A percentile compares a stretch with the other conserved stretches of the same genome.
These are phyloP conservation scores for Pyrenopolyporus hunteri DNA, from an alignment of 495 filamentous ascomycete genomes.

Conservation along the genomic window DNA sequence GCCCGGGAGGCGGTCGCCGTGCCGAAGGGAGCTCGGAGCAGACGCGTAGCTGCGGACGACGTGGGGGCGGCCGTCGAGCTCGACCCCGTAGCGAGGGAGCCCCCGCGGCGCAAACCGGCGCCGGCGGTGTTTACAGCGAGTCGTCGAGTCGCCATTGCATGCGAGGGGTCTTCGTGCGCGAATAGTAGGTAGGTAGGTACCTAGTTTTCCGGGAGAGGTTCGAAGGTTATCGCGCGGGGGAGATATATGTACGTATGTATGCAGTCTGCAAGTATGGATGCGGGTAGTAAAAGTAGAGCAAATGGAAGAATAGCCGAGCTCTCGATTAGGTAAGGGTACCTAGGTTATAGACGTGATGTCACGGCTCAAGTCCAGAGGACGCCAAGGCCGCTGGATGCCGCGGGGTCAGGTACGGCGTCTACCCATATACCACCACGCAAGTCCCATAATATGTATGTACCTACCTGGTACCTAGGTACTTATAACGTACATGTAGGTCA, in stretches of 20 bases:
- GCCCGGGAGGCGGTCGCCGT: constrained; percentile 3
- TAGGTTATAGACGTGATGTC: constrained; percentile 9
- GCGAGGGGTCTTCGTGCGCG: not conserved
- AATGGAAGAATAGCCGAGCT: constrained; percentile 7
- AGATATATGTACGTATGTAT: not conserved
- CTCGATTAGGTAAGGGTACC: not conserved
- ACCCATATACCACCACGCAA: too few relatives aligned
- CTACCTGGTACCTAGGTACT: too few relatives aligned
- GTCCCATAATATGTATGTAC: too few relatives aligned
- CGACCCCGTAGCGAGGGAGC: not conserved
- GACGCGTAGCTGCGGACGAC: not conserved
- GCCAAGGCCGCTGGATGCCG: not conserved
- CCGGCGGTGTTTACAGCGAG: constrained; percentile 1
- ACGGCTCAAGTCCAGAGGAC: not conserved
- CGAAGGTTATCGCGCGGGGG: not conserved
- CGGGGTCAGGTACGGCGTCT: too few relatives aligned
- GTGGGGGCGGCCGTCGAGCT: not conserved
- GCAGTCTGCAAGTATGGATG: not conserved
- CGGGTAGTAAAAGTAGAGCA: too few relatives aligned
- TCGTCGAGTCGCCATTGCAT: constrained; percentile 27
- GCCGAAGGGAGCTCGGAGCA: constrained; percentile 7
- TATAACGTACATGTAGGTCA: too few relatives aligned
- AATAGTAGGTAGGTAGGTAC: not conserved
- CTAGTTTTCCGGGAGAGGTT: not conserved
- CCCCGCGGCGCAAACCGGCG: constrained; percentile 8